Evolutionary conservation across 2,329 filamentous ascomycete genomes (phyloP), one percentile per base, ranked within the genome.

Genomic region (Aaosphaeria arxii): DNA sequence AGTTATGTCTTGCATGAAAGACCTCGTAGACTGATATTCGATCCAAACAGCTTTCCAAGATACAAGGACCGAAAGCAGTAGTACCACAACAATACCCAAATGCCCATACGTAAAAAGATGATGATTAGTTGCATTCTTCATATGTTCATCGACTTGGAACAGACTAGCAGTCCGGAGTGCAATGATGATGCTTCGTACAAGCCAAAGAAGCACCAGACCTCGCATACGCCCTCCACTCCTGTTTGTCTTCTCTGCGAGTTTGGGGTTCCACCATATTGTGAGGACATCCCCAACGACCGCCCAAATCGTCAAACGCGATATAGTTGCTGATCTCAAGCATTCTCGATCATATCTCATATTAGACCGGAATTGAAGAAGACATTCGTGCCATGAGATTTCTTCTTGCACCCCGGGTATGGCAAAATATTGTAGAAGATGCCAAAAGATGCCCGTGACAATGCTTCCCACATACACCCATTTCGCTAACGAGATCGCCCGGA

Each of bases 251-350:
- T 85, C 76, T 32, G 81, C 77, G 54, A 88, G 81, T 49, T 79
- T 79, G 0, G 85, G 84, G 52, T 88, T 89, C 86, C 86, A 89
- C 78, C 83, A 86, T 9, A 79, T 68, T 3, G 83, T 78, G 13
- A 78, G 57, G 3, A 82, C 54, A 33, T 78, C 79, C 9, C 77
- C 68, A 45, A 70, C 56, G 17, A 85, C 67, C 17, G 79, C 61
- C n/a, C 43, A 55, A 28, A 52, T 44, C 29, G 64, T 52, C 17
- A 60, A 35, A 13, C 46, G 47, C 17, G 56, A 46, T 31, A 63
- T 48, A 7, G 46, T 28, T 1, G 55, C 44, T 9, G 61, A 61
- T 36, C 56, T 47, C 47, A 69, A 58, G 56, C 70, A 72, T 36
- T 43, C 46, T 33, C 55, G 45, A 41, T 63, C 55, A 4, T 66